Evolutionary conservation across 345 rosid genomes (phyloP).

Genomic region (Murraya paniculata): DNA sequence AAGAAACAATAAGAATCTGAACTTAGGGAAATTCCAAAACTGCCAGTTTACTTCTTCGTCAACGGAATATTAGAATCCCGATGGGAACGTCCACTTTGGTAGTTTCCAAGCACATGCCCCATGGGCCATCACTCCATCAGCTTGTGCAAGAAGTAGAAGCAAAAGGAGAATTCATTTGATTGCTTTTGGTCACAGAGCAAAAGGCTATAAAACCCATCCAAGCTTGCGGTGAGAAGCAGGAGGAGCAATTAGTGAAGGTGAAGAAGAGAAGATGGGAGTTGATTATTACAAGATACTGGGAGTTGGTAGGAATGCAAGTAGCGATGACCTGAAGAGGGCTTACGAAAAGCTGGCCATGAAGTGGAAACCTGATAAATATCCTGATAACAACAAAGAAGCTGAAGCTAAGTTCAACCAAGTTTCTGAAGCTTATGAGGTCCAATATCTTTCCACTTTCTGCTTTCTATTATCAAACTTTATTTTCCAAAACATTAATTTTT

Average conservation of each 20-base stretch:
- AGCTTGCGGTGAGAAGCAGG: neutral
- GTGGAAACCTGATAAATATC: slow-evolving; percentile 52
- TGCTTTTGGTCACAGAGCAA: neutral
- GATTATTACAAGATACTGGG: slow-evolving; percentile 59
- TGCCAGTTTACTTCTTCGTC: too few relatives aligned
- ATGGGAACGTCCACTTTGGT: too few relatives aligned
- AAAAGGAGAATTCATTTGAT: too few relatives aligned
- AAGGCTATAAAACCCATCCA: too few relatives aligned
- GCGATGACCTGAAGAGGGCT: slow-evolving; percentile 61
- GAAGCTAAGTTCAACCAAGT: slow-evolving; percentile 67
- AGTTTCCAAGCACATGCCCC: too few relatives aligned
- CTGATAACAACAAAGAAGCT: slow-evolving; percentile 56
- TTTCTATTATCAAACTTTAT: neutral
- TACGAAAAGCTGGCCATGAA: slow-evolving; percentile 50
- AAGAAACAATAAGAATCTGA: too few relatives aligned
- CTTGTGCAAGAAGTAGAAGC: too few relatives aligned
- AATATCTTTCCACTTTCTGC: neutral
- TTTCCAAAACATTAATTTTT: neutral
- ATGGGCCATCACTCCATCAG: too few relatives aligned
- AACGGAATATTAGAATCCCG: too few relatives aligned
- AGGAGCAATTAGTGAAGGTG: neutral
- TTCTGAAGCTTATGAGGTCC: slow-evolving; percentile 70
- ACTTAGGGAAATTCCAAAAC: too few relatives aligned
- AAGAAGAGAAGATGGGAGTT: slow-evolving; percentile 46
- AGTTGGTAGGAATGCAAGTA: slow-evolving; percentile 49